Conservation (phyloP, 2,329 filamentous ascomycete genomes). For the Colletotrichum graminicola region DNA sequence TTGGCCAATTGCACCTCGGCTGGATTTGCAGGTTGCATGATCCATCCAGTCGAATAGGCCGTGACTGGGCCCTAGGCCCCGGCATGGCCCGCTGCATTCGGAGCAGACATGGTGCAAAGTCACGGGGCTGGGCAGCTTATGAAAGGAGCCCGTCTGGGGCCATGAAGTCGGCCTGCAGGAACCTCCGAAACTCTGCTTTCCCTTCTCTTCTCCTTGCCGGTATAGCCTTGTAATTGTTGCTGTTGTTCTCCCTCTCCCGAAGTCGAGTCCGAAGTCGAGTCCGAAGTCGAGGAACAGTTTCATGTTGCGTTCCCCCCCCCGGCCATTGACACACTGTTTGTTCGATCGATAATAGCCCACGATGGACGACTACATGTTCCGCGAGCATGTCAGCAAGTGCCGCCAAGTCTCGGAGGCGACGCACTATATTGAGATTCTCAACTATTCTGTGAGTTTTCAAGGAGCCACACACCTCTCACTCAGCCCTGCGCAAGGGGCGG, state of each 20-base stretch:
- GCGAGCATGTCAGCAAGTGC: conserved; percentile 61
- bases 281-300: conserved; percentile 2
- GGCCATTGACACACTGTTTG: conserved; percentile 28
- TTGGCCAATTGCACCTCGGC: conserved; percentile 24
- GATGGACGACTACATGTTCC: conserved; percentile 73
- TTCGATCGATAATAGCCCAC: conserved; percentile 34
- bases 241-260: conserved; percentile 5
- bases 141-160: conserved; percentile 39
- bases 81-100: conserved; percentile 13
- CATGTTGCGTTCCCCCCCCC: conserved; percentile 1
- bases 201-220: conserved; percentile 7
- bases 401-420: conserved; percentile 64
- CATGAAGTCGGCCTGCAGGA: conserved; percentile 37
- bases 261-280: conserved; percentile 9
- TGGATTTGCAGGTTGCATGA: conserved; percentile 21
- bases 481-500: background rate
- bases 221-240: conserved; percentile 21
- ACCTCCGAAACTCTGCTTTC: conserved; percentile 30
- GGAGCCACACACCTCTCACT: background rate
- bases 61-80: conserved; percentile 28
- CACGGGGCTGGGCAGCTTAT: conserved; percentile 42
- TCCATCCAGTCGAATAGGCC: conserved; percentile 20
- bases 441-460: conserved; percentile 64
- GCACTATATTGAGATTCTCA: conserved; percentile 69
- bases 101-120: conserved; percentile 36